phyloP scores from a whole-genome alignment of 768 basidiomycete genomes.

The Psilocybe sp. region DNA sequence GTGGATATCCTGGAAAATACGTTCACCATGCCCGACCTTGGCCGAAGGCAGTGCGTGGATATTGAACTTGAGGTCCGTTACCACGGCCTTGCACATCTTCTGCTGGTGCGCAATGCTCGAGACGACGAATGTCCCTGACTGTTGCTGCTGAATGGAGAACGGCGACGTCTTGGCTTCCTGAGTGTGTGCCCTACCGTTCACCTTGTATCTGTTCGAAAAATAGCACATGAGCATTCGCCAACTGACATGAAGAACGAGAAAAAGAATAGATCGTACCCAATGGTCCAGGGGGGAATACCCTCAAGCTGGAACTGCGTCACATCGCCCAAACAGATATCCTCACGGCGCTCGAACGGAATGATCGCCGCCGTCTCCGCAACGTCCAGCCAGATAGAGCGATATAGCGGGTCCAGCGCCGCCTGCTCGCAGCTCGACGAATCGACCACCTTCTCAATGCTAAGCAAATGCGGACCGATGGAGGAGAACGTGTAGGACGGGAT shows the following conservation, averaged over 20 bases:
- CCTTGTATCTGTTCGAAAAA: constrained; percentile 59
- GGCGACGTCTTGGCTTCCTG: constrained; percentile 79
- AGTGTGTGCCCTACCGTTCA: constrained; percentile 70
- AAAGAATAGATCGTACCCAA: constrained; percentile 52
- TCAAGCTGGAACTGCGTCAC: constrained; percentile 89
- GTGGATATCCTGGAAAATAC: constrained; percentile 80
- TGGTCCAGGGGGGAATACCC: constrained; percentile 90
- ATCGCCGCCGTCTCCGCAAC: constrained; percentile 97
- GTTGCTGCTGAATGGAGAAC: constrained; percentile 82
- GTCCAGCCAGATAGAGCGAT: constrained; percentile 75
- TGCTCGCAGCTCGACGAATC: constrained; percentile 86
- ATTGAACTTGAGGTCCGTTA: constrained; percentile 68
- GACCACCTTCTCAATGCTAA: constrained; percentile 72
- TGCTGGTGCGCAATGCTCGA: constrained; percentile 90
- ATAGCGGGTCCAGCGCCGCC: constrained; percentile 57
- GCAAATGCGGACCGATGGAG: constrained; percentile 77
- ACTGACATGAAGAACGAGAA: constrained; percentile 8
- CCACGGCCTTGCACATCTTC: constrained; percentile 83
- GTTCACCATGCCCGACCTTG: constrained; percentile 82
- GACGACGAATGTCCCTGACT: constrained; percentile 81
- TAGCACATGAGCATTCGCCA: background rate
- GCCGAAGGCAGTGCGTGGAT: constrained; percentile 88
- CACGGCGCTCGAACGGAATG: constrained; percentile 73
- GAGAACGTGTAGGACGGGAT: constrained; percentile 70
- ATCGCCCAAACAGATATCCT: constrained; percentile 89